Conservation (phyloP, 768 basidiomycete species). For the Dentipellis sp. region DNA sequence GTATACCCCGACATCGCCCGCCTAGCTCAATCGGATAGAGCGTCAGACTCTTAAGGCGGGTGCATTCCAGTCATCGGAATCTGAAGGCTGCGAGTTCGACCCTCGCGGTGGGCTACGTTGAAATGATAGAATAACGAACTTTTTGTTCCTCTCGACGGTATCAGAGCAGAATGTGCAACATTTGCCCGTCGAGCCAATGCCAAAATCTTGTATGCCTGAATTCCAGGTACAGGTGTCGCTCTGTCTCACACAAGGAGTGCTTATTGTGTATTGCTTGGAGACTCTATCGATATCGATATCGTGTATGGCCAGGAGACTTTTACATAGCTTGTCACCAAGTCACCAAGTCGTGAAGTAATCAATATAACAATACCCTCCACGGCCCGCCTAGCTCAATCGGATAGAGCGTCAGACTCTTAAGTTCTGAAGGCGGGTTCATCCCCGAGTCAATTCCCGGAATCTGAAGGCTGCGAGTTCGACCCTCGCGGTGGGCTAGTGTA, state of each 20-base stretch:
- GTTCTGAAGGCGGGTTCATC: not conserved
- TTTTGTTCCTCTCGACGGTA: too few relatives aligned
- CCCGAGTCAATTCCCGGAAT: slow-evolving; percentile 15
- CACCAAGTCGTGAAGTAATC: too few relatives aligned
- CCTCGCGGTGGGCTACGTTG: slow-evolving; percentile 48
- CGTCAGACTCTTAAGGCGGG: slow-evolving; percentile 46
- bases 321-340: too few relatives aligned
- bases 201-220: too few relatives aligned
- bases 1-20: slow-evolving; percentile 25
- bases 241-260: too few relatives aligned
- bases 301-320: too few relatives aligned
- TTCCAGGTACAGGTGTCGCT: too few relatives aligned
- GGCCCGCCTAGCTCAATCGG: slow-evolving; percentile 61
- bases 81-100: slow-evolving; percentile 60
- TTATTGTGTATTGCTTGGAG: too few relatives aligned
- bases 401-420: slow-evolving; percentile 62
- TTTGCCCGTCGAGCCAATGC: too few relatives aligned
- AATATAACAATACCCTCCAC: not conserved
- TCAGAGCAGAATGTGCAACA: too few relatives aligned
- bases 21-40: slow-evolving; percentile 65
- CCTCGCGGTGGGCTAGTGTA: slow-evolving; percentile 48
- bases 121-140: not conserved
- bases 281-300: too few relatives aligned
- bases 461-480: slow-evolving; percentile 60
- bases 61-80: slow-evolving; percentile 14